Conservation (phyloP, 2,329 filamentous ascomycete genomes). For the Calonectria henricotiae region DNA sequence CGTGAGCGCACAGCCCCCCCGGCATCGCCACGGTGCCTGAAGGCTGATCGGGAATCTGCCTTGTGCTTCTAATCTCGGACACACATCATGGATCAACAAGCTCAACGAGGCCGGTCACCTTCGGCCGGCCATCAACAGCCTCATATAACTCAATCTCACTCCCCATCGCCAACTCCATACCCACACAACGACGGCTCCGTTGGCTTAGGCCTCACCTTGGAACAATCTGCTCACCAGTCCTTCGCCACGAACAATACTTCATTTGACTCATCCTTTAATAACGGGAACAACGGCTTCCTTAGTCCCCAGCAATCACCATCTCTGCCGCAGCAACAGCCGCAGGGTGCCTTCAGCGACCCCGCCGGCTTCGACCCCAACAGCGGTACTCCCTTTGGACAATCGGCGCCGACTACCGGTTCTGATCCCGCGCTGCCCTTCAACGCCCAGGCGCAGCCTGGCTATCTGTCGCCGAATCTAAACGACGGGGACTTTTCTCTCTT, state of each 20-base stretch:
- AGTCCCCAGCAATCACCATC: constrained; percentile 63
- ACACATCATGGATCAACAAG: constrained; percentile 63
- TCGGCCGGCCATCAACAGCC: constrained; percentile 72
- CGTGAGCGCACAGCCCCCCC: constrained; percentile 62
- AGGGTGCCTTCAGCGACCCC: constrained; percentile 58
- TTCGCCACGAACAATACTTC: constrained; percentile 59
- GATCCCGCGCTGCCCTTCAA: constrained; percentile 62
- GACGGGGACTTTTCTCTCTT: constrained; percentile 78
- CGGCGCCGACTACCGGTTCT: constrained; percentile 57
- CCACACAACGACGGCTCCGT: constrained; percentile 65
- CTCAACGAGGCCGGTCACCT: constrained; percentile 72
- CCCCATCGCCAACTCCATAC: constrained; percentile 74
- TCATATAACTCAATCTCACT: constrained; percentile 80
- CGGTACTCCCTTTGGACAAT: constrained; percentile 61
- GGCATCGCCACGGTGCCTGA: constrained; percentile 61
- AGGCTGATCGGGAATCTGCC: constrained; percentile 67
- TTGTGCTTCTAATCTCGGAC: constrained; percentile 58
- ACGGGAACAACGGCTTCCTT: constrained; percentile 67
- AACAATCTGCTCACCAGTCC: constrained; percentile 63
- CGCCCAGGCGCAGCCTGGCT: constrained; percentile 62
- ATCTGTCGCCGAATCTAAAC: constrained; percentile 68
- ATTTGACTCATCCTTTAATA: constrained; percentile 61
- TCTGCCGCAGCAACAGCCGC: constrained; percentile 56
- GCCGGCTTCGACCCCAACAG: constrained; percentile 62
- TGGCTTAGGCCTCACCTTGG: constrained; percentile 73